phyloP scores from a whole-genome alignment of 495 filamentous ascomycete genomes.

The Letharia lupina region DNA sequence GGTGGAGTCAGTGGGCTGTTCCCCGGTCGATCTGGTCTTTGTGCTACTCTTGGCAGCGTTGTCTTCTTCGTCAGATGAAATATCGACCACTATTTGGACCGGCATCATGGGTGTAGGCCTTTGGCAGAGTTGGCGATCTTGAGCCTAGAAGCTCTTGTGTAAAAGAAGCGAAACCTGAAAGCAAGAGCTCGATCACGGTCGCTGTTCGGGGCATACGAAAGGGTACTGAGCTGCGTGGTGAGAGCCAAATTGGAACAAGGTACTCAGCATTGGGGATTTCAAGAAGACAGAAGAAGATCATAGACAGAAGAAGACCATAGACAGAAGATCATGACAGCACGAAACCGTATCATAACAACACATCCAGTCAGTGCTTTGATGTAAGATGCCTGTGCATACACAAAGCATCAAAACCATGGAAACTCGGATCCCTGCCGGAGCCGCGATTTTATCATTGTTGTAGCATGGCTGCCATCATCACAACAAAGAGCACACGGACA shows the following conservation, averaged over 20 bases:
- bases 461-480: not conserved
- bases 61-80: slow-evolving; percentile 8
- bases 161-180: not conserved
- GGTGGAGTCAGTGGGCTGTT: not conserved
- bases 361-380: not conserved
- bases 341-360: not conserved
- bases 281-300: not conserved
- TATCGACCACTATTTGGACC: not conserved
- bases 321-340: not conserved
- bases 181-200: not conserved
- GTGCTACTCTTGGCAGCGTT: not conserved
- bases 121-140: not conserved
- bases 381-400: not conserved
- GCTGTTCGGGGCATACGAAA: not conserved
- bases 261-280: not conserved
- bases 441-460: not conserved
- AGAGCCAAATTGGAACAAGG: not conserved
- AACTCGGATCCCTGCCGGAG: not conserved
- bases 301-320: too few relatives aligned
- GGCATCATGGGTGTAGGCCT: not conserved
- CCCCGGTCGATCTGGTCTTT: not conserved
- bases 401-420: not conserved
- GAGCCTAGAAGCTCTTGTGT: not conserved
- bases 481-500: not conserved
- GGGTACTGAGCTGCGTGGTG: not conserved